Percentiles rank a stretch among this genome's conserved stretches.
Conservation (phyloP, 495 filamentous ascomycete species). For the Lindgomyces ingoldianus region DNA sequence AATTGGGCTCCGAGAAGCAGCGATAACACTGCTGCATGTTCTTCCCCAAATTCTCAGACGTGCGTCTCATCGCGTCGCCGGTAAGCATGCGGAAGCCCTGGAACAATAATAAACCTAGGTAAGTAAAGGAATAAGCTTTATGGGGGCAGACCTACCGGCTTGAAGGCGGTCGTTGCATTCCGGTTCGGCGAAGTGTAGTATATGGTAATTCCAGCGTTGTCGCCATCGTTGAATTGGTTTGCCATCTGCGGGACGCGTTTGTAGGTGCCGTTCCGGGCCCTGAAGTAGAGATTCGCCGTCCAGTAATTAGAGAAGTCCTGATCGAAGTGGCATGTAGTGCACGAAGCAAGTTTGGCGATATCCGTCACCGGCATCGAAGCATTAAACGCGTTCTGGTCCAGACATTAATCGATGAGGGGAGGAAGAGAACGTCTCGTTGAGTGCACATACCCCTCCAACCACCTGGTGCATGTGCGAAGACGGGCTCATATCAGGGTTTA, state of each 20-base stretch:
- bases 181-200: slow-evolving; percentile 21
- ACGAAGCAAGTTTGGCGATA: slow-evolving; percentile 10
- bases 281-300: slow-evolving; percentile 29
- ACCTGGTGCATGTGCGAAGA: slow-evolving; percentile 30
- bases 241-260: slow-evolving; percentile 29
- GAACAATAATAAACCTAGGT: slow-evolving; percentile 22
- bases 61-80: slow-evolving; percentile 22
- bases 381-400: slow-evolving; percentile 17
- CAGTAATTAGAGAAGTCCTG: slow-evolving; percentile 31
- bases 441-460: slow-evolving; percentile 15
- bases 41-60: slow-evolving; percentile 17
- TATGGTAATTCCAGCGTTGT: slow-evolving; percentile 26
- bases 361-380: slow-evolving; percentile 25
- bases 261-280: slow-evolving; percentile 29
- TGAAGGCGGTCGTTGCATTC: slow-evolving; percentile 27
- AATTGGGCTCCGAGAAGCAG: slow-evolving; percentile 15
- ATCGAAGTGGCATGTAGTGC: slow-evolving; percentile 32
- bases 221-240: slow-evolving; percentile 28
- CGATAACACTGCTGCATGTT: slow-evolving; percentile 28
- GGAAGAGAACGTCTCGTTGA: neutral
- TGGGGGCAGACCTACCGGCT: slow-evolving; percentile 16
- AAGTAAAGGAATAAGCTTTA: neutral
- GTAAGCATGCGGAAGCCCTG: slow-evolving; percentile 36
- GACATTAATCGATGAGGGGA: neutral
- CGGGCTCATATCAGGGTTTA: slow-evolving; percentile 25